These are phyloP conservation scores for Eucalyptus regnans DNA, from an alignment of 345 rosid species.

Conservation along the genomic window DNA sequence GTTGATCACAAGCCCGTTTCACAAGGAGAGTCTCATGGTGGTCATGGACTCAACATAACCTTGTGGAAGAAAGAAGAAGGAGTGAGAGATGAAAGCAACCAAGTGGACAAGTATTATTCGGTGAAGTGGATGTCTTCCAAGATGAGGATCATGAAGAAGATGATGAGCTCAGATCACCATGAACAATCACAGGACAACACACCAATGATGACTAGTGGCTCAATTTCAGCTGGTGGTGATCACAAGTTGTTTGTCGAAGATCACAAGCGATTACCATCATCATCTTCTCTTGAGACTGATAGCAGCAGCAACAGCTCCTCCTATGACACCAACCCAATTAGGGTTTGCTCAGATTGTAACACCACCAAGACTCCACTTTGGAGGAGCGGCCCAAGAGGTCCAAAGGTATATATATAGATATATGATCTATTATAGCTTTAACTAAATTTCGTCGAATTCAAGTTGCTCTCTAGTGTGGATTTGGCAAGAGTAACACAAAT, in stretches of 20 bases:
- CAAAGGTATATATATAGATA: conserved; percentile 43
- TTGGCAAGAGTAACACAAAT: background rate
- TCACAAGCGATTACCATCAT: conserved; percentile 9
- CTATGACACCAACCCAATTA: conserved; percentile 10
- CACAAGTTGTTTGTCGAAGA: conserved; percentile 7
- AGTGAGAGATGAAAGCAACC: conserved; percentile 2
- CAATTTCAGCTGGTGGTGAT: background rate
- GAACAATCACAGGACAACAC: background rate
- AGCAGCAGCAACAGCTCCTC: conserved; percentile 10
- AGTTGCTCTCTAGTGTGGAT: background rate
- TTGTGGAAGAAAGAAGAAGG: conserved; percentile 17
- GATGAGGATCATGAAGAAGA: conserved; percentile 79
- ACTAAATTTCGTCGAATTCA: background rate
- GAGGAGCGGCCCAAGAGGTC: conserved; percentile 95
- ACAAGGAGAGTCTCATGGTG: conserved; percentile 6
- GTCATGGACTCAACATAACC: conserved; percentile 5
- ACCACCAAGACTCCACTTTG: conserved; percentile 96
- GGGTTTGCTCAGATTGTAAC: conserved; percentile 89
- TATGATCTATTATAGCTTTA: background rate
- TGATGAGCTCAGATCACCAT: conserved; percentile 22
- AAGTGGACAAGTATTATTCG: background rate
- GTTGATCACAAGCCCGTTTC: background rate
- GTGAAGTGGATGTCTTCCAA: conserved; percentile 82
- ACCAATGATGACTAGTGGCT: background rate
- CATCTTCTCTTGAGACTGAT: conserved; percentile 14